phyloP scores from a whole-genome alignment of 164 flowering plant species.

The Macadamia integrifolia region DNA sequence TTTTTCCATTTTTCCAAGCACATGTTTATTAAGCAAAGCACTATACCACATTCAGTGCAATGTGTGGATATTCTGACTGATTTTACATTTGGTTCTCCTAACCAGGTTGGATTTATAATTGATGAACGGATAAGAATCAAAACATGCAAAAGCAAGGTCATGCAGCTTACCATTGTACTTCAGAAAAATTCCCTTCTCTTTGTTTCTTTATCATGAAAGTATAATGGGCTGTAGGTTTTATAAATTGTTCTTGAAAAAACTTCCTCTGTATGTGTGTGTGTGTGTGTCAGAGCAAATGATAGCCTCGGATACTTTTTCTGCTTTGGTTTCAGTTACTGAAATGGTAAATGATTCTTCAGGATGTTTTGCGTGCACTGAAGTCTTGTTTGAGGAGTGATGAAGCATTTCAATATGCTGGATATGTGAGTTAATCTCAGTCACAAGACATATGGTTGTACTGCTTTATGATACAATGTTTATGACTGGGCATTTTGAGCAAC shows the following conservation, averaged over 20 bases:
- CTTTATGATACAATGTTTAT: not conserved
- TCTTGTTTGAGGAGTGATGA: slow-evolving; percentile 62
- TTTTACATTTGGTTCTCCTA: slow-evolving; percentile 1
- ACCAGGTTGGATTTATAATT: slow-evolving; percentile 77
- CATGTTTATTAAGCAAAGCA: too few species aligned
- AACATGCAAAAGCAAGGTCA: slow-evolving; percentile 66
- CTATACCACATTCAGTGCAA: too few species aligned
- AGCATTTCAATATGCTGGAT: slow-evolving; percentile 72
- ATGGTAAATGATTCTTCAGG: slow-evolving; percentile 36
- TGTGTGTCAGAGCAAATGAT: too few species aligned
- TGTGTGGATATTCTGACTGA: not conserved
- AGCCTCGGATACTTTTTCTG: too few species aligned
- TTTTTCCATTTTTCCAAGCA: too few species aligned
- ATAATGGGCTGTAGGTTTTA: too few species aligned
- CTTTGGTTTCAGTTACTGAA: too few species aligned
- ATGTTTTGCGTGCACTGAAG: slow-evolving; percentile 56
- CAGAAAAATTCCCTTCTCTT: too few species aligned
- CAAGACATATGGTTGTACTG: not conserved
- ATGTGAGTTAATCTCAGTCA: slow-evolving; percentile 43
- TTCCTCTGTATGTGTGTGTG: too few species aligned
- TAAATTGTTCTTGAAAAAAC: too few species aligned
- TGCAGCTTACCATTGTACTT: too few species aligned
- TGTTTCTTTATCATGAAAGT: too few species aligned
- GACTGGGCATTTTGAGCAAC: not conserved
- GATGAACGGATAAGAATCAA: slow-evolving; percentile 74